Evolutionary conservation across 2,329 filamentous ascomycete genomes (phyloP), one percentile per base, ranked within the genome.

Genomic region (Colletotrichum sublineola): DNA sequence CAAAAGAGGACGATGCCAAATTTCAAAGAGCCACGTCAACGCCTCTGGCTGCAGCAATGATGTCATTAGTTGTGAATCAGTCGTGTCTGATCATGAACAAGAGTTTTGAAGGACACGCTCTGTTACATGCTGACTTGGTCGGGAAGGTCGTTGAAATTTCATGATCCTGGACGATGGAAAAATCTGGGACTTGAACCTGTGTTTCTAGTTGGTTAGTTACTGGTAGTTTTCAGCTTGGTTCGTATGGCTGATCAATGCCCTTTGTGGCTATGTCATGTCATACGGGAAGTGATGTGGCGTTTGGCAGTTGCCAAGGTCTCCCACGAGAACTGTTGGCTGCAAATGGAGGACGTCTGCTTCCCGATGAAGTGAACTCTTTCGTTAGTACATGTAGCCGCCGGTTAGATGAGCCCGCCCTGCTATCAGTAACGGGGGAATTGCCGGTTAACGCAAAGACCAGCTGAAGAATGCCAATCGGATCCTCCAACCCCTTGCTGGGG

Each of bases 21-120:
- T 11, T 50, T 56, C 11, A 40, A 60, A n/a, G 20, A 63, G 66
- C 69, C 60, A 72, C 66, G 66, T 69, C 60, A 53, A 48, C 46
- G 53, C 55, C 70, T 40, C 33, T 44, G 3, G 11, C 15, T 53
- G 60, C 14, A 29, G 56, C 24, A 52, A 42, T 73, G 71, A 73
- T 73, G 68, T 73, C 71, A 73, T 31, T 24, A 42, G 11, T 14
- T 53, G 20, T 33, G 48, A 62, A n/a, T 48, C 14, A 62, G n/a
- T 48, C 7, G 40, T 33, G 44, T 44, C 42, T 60, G 29, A 42
- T 46, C 63, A 68, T 38, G 38, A 12, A 38, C 46, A 5, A 57
- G 44, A 24, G 12, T 18, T 33, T 8, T 50, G 14, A 5, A 40
- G 31, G 11, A 57, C 11, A 18, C 24, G 12, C 24, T 20, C n/a